These are phyloP conservation scores for Euphorbia schlechtendalii DNA, from an alignment of 441 rosid species.

Conservation along the genomic window DNA sequence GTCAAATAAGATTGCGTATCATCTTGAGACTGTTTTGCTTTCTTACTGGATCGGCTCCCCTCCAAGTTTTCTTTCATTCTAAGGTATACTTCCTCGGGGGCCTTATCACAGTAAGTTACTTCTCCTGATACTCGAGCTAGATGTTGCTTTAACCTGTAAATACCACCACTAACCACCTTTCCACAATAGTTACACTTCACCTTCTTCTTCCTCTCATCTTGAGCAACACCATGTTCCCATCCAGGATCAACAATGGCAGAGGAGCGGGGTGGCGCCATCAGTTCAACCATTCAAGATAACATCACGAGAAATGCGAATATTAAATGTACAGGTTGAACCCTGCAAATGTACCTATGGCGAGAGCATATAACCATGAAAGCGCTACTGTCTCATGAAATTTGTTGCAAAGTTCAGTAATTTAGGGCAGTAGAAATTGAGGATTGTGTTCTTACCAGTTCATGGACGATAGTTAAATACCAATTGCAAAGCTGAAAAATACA, in stretches of 20 bases:
- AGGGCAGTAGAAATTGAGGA: not conserved
- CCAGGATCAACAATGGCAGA: constrained; percentile 67
- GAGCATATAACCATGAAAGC: not conserved
- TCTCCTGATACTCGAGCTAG: constrained; percentile 95
- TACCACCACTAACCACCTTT: constrained; percentile 84
- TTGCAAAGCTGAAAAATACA: constrained; percentile 3
- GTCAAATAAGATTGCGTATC: constrained; percentile 12
- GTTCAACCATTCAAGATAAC: constrained; percentile 15
- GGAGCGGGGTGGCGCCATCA: constrained; percentile 18
- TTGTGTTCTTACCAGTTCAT: not conserved
- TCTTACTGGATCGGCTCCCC: constrained; percentile 16
- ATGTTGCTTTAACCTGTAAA: constrained; percentile 89
- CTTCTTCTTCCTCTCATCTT: constrained; percentile 84
- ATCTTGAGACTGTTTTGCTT: constrained; percentile 15
- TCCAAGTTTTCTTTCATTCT: constrained; percentile 85
- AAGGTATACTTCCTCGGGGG: constrained; percentile 79
- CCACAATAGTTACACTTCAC: constrained; percentile 91
- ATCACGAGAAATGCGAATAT: too few relatives aligned
- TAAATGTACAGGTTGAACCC: not conserved
- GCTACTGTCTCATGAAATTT: not conserved
- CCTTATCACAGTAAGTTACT: constrained; percentile 77
- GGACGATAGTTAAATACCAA: not conserved
- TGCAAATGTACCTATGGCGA: not conserved
- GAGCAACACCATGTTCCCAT: constrained; percentile 94
- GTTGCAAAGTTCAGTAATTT: not conserved